Evolutionary conservation across 2,329 filamentous ascomycete genomes (phyloP), one percentile per base, ranked within the genome.

Genomic region (Fusarium sp.): DNA sequence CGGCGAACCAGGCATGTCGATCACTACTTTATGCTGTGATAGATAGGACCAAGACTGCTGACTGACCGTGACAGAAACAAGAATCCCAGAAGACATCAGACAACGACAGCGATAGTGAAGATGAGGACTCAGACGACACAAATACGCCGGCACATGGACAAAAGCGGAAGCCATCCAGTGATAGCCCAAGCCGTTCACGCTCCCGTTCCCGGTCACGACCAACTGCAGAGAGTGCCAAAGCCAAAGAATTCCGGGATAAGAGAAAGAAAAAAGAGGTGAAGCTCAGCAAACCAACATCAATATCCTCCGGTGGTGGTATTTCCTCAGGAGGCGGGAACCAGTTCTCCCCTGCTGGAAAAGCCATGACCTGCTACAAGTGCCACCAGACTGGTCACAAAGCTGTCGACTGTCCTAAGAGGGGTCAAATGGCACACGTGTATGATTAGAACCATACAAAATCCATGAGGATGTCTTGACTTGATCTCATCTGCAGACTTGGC

Each of bases 211-310:
- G 70, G 32, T 68, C 79, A 34, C 77, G 78, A 51, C 75, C 74
- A 36, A 77, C 55, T 56, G 26, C 68, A 18, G 80, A 83, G 67
- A 77, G 66, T 45, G 32, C 55, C 38, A 82, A 79, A 41, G 82
- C 82, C 12, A 84, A 86, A 72, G 85, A 89, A 73, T 81, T 91
- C 24, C 87, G 89, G 13, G 88, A 89, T 47, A 87, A 88, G 78
- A 85, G 90, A 50, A 87, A 89, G 76, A 90, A 90, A 80, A 92
- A 91, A 79, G 89, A 92, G 62, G 86, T 93, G 58, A 91, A 91
- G 69, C 82, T 94, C 63, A 92, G 92, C 77, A 86, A 86, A 30
- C 79, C 91, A 63, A 87, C 85, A 9, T 91, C 90, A 3, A 89
- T 94, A 52, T 78, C 79, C 6, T 78, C 78, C 5, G 77, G 75